Base-by-base conservation (phyloP, 2,329 filamentous ascomycete species). In the Neurospora sp. region DNA sequence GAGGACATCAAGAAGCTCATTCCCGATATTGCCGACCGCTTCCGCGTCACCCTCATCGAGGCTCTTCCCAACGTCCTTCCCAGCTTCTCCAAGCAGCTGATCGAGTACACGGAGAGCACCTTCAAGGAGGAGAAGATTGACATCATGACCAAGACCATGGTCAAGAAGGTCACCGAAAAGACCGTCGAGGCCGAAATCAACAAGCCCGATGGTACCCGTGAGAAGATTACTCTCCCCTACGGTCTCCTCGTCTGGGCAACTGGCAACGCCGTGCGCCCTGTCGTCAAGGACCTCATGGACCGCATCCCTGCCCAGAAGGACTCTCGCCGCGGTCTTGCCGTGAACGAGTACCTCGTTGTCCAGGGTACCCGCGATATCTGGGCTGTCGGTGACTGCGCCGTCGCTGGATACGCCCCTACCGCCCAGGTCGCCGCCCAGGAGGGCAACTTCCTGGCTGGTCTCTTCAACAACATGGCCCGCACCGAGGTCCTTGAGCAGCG, bases 391-490 rank as follows among this genome's bases (percentile, higher is more conserved):
- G 96, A 99, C 85, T 99, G 96, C 80, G 95, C 95, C 69, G 91
- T 98, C 67, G 96, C 96, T 75, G 97, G 97, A 80, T 99, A 99
- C 80, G 96, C 96, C 38, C 96, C 96, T 41, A 99, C 96, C 8
- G 96, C 96, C 38, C 96, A 99, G 85, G 96, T 99, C 66, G 96
- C 96, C 70, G 88, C 92, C 10, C 96, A 99, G 83, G 96, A 99
- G 83, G 96, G 96, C 78, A 90, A 88, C 78, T 99, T 98, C 88
- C 87, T 99, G 43, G 96, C 93, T 52, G 90, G 92, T 73, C 89
- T 99, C 72, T 97, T 99, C 87, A 99, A 99, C 87, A 96, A 96
- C 82, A 97, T 98, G 92, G 96, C 94, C 80, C 96, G 94, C 87
- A 96, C 93, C 2, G 91, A 97, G 77, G 84, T 86, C 67, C 89